Base-by-base conservation (phyloP, 2,329 filamentous ascomycete genomes). In the Alternaria conjuncta region DNA sequence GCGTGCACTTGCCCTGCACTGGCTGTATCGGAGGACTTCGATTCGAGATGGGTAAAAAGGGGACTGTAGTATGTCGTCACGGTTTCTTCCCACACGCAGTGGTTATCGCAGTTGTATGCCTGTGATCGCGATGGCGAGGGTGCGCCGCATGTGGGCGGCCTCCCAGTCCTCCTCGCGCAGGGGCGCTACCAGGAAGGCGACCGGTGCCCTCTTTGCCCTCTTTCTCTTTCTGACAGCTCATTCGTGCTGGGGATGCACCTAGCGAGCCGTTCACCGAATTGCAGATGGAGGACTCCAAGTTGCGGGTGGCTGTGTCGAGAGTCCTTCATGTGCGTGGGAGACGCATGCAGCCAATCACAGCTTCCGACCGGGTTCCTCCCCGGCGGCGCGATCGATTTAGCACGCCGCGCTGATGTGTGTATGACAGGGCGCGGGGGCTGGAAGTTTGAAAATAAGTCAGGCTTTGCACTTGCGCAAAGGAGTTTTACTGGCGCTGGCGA, bases 111-210 rank as follows among this genome's bases (percentile, higher is more conserved):
- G 43, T 28, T 36, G 20, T 20, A 49, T 15, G 47, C 47, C 25
- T 28, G 47, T 28, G 47, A 45, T 53, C 46, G 45, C 60, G 43
- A 50, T 20, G 60, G 44, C 15, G 50, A 46, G 23, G 47, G 26
- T 23, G 15, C 26, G 45, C 18, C 54, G 54, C 44, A 41, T 62
- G 32, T 60, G 61, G 61, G 61, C 61, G 61, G 61, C 61, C 61
- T 63, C 60, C 50, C 49, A 41, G 30, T 25, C 49, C 30, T 36
- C 28, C 21, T 45, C 54, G 28, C 54, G 15, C 54, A 30, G 28
- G 28, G 36, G 53, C 32, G 56, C 26, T 45, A 55, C 30, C 28
- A 47, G 55, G 28, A 55, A 60, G 61, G 61, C 61, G 60, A 60
- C 43, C 49, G 21, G 55, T 50, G 50, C 44, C 44, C 45, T 44